Evolutionary conservation across 169 alveolate species (phyloP).

Genomic region (Cryptosporidium baileyi): DNA sequence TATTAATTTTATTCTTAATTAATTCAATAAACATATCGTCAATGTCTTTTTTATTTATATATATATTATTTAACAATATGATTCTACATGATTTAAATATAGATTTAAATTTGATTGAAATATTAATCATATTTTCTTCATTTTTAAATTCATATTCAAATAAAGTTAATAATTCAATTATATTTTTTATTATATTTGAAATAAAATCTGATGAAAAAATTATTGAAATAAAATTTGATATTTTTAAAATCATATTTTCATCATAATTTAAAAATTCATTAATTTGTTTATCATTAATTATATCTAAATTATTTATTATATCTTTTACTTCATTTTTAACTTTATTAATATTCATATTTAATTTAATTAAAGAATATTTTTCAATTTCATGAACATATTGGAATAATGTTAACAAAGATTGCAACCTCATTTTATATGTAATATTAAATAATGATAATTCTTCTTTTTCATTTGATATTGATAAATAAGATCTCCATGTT

Average conservation of each 20-base stretch:
- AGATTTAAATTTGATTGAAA: neutral
- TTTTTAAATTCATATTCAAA: neutral
- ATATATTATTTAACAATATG: constrained; percentile 4
- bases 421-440: neutral
- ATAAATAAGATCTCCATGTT: neutral
- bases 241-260: neutral
- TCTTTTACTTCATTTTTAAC: neutral
- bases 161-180: neutral
- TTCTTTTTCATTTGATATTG: neutral
- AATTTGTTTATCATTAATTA: neutral
- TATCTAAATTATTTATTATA: neutral
- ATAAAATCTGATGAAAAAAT: neutral
- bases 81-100: neutral
- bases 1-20: neutral
- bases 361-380: neutral
- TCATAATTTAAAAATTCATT: neutral
- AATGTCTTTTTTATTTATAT: neutral
- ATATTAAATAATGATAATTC: neutral
- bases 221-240: neutral
- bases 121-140: neutral
- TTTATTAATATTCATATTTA: neutral
- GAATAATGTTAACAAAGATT: constrained; percentile 20
- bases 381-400: constrained; percentile 13
- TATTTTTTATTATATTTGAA: neutral
- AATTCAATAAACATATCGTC: constrained; percentile 4